Conservation (phyloP, 495 filamentous ascomycete genomes). For the Penicillium manginii region DNA sequence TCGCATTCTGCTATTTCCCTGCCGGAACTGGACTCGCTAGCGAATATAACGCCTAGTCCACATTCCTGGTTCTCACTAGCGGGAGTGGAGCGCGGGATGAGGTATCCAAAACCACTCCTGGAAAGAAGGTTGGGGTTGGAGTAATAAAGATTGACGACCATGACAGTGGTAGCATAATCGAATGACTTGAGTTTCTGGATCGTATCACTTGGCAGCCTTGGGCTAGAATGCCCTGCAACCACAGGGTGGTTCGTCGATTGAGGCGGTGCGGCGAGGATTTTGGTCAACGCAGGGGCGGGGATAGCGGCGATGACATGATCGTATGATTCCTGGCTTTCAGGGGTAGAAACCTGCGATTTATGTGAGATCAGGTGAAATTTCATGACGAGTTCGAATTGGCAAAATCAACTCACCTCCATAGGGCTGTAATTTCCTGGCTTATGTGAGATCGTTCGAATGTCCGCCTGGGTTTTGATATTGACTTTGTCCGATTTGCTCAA, state of each 20-base stretch:
- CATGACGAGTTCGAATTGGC: neutral
- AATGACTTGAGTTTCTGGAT: conserved; percentile 46
- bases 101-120: conserved; percentile 82
- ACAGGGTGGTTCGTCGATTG: conserved; percentile 7
- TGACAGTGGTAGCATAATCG: conserved; percentile 75
- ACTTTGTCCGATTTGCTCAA: conserved; percentile 38
- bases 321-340: conserved; percentile 34
- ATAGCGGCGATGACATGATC: conserved; percentile 75
- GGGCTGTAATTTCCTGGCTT: neutral
- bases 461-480: conserved; percentile 24
- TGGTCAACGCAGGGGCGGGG: conserved; percentile 44
- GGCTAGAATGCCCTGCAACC: neutral
- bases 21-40: conserved; percentile 62
- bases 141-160: conserved; percentile 91
- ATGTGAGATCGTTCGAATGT: conserved; percentile 17
- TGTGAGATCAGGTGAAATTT: neutral
- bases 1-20: neutral
- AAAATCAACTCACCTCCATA: neutral
- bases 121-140: conserved; percentile 62
- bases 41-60: conserved; percentile 90
- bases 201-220: conserved; percentile 21
- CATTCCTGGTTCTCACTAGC: conserved; percentile 77
- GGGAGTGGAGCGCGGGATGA: conserved; percentile 75
- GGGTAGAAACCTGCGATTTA: neutral
- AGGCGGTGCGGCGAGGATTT: conserved; percentile 22